A percentile compares a stretch with the other conserved stretches of the same genome.
These are phyloP conservation scores for Geranium incanum DNA, from an alignment of 441 rosid genomes.

Conservation along the genomic window DNA sequence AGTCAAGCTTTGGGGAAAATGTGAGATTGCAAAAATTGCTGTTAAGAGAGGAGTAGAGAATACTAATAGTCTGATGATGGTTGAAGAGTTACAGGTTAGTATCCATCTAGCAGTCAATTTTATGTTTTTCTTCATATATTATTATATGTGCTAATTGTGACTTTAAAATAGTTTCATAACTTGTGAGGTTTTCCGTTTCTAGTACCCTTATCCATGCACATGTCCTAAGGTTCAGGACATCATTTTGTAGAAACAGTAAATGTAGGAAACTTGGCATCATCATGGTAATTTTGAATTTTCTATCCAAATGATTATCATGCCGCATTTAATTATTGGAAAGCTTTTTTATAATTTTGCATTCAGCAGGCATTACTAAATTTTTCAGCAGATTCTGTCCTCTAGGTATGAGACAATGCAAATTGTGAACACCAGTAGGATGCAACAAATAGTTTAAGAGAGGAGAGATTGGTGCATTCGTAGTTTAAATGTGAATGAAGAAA, in stretches of 20 bases:
- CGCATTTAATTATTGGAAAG: not conserved
- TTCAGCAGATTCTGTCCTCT: not conserved
- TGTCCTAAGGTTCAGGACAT: not conserved
- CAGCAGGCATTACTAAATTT: not conserved
- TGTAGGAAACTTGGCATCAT: not conserved
- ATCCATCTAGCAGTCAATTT: not conserved
- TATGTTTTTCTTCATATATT: not conserved
- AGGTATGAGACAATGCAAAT: not conserved
- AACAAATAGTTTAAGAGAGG: too few species aligned
- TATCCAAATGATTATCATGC: not conserved
- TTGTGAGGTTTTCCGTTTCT: not conserved
- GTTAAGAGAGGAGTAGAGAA: conserved; percentile 86
- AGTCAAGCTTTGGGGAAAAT: conserved; percentile 93
- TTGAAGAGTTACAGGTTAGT: conserved; percentile 78
- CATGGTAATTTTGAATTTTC: not conserved
- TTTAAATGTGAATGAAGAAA: too few species aligned
- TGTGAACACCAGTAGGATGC: not conserved
- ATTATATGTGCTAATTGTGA: not conserved
- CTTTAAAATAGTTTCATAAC: not conserved
- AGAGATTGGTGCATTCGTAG: too few species aligned
- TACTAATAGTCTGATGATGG: conserved; percentile 78
- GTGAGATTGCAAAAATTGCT: conserved; percentile 90
- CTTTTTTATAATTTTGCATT: not conserved
- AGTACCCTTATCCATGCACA: not conserved
- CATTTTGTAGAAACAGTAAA: not conserved